phyloP scores from a whole-genome alignment of 1,284 basidiomycete genomes.

The Rhodotorula mucilaginosa region DNA sequence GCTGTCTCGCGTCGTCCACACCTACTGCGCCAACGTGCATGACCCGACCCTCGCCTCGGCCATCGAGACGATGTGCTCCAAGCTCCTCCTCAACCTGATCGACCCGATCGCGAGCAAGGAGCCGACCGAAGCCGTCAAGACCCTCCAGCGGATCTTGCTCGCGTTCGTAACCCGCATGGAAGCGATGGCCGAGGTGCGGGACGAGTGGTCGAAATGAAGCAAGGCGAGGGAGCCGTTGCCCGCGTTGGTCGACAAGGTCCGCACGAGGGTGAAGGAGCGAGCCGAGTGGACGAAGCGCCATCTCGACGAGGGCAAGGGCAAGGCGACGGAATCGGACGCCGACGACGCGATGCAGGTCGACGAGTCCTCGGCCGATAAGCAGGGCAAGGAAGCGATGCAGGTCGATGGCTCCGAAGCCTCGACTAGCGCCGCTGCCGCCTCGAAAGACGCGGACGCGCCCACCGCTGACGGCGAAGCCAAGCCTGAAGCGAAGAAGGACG shows the following conservation, averaged over 20 bases:
- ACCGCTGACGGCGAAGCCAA: not conserved
- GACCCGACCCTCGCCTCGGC: constrained; percentile 77
- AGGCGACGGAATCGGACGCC: too few relatives aligned
- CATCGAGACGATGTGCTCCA: constrained; percentile 88
- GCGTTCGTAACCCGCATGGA: constrained; percentile 83
- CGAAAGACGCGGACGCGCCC: too few relatives aligned
- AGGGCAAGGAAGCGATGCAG: too few relatives aligned
- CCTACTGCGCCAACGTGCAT: constrained; percentile 86
- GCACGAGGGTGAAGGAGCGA: not conserved
- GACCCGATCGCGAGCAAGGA: constrained; percentile 78
- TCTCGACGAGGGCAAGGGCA: too few relatives aligned
- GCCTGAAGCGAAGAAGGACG: constrained; percentile 8
- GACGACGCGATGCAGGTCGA: too few relatives aligned
- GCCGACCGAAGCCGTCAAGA: constrained; percentile 59
- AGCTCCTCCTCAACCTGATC: constrained; percentile 85
- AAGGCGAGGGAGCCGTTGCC: constrained; percentile 31
- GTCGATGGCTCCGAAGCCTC: too few relatives aligned
- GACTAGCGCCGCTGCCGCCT: too few relatives aligned
- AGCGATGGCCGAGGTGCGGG: constrained; percentile 59
- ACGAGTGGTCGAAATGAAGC: constrained; percentile 43
- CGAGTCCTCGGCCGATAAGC: too few relatives aligned
- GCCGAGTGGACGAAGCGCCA: too few relatives aligned
- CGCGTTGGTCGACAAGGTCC: constrained; percentile 58
- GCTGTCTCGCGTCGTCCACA: constrained; percentile 74
- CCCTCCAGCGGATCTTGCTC: constrained; percentile 74